Conservation (phyloP, 148 eudicot genomes). For the Pouteria glomerata region DNA sequence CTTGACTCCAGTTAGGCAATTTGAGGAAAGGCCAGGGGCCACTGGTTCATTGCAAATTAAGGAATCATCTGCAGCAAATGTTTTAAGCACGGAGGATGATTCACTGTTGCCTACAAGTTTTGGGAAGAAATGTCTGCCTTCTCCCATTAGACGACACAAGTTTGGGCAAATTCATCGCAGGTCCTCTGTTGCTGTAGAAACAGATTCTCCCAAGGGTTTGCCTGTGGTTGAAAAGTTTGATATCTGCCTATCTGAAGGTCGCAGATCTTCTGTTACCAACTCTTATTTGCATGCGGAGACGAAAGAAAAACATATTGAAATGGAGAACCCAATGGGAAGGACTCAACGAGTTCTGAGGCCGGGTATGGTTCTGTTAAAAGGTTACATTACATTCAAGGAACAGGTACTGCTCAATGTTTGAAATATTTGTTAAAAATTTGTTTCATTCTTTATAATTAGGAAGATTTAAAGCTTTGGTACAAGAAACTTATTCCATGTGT, state of each 20-base stretch:
- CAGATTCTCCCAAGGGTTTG: neutral
- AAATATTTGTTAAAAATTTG: neutral
- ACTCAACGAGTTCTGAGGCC: slow-evolving; percentile 34
- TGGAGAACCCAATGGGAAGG: neutral
- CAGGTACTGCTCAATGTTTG: slow-evolving; percentile 31
- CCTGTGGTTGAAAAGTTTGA: slow-evolving; percentile 32
- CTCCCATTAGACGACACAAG: slow-evolving; percentile 3
- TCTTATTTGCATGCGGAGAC: neutral
- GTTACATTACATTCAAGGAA: slow-evolving; percentile 30
- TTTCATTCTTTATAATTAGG: neutral
- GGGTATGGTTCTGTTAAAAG: slow-evolving; percentile 60
- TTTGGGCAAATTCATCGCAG: neutral
- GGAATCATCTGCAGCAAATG: neutral
- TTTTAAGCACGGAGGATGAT: neutral
- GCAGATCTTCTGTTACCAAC: neutral
- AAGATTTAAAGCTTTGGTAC: neutral
- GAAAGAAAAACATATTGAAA: neutral
- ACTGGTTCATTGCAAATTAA: neutral
- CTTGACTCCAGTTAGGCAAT: neutral
- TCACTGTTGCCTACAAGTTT: slow-evolving; percentile 32
- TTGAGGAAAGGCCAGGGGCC: neutral
- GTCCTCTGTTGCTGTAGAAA: slow-evolving; percentile 2
- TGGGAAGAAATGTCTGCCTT: slow-evolving; percentile 26
- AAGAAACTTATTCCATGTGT: neutral
- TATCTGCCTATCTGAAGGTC: slow-evolving; percentile 20